phyloP scores from a whole-genome alignment of 2,329 filamentous ascomycete genomes.

The Pochonia chlamydosporia region DNA sequence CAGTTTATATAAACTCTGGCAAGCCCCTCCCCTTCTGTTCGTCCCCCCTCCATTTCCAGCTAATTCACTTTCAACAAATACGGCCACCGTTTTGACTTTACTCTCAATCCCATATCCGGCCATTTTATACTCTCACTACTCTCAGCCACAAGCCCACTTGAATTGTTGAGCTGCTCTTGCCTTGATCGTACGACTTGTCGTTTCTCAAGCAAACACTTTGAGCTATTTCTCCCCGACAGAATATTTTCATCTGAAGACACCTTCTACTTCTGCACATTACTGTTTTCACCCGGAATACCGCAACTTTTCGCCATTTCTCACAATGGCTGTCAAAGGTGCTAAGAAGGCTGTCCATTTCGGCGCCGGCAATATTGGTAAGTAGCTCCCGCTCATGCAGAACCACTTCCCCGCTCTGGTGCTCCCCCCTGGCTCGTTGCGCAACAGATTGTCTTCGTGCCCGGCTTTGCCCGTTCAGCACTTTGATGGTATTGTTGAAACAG shows the following conservation, averaged over 20 bases:
- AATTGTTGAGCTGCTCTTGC: neutral
- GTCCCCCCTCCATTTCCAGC: neutral
- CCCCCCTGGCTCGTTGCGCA: neutral
- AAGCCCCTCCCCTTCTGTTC: neutral
- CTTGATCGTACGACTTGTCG: neutral
- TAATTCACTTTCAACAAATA: neutral
- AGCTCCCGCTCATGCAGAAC: neutral
- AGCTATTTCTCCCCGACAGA: neutral
- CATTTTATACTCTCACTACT: neutral
- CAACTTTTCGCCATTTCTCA: constrained; percentile 15
- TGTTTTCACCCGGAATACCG: too few relatives aligned
- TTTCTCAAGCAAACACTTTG: neutral
- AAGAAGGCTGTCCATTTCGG: constrained; percentile 81
- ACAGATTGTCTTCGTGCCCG: neutral
- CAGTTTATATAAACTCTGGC: constrained; percentile 5
- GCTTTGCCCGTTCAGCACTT: neutral
- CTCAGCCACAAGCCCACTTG: neutral
- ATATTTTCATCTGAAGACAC: neutral
- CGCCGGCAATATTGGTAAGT: constrained; percentile 72
- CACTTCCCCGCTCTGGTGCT: constrained; percentile 3
- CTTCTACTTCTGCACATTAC: too few relatives aligned
- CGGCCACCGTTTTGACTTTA: neutral
- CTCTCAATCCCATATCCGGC: neutral
- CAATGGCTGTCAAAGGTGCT: constrained; percentile 27
- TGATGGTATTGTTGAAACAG: too few relatives aligned